phyloP scores from a whole-genome alignment of 768 basidiomycete genomes.

The Lentinula guzmanii region DNA sequence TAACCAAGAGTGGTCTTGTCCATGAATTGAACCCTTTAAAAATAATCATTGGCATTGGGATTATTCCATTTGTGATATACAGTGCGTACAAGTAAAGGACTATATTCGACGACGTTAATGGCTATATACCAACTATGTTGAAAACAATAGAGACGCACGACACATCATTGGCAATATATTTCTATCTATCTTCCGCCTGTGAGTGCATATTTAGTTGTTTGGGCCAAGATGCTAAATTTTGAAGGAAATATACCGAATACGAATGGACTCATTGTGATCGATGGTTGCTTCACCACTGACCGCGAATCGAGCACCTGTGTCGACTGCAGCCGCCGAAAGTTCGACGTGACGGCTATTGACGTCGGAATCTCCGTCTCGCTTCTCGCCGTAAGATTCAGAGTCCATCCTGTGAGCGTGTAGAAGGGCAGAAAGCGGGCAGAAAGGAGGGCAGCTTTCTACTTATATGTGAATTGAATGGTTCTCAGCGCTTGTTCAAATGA shows the following conservation, averaged over 20 bases:
- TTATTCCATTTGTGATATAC: not conserved
- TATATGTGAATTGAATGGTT: not conserved
- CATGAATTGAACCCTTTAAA: constrained; percentile 44
- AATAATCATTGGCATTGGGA: not conserved
- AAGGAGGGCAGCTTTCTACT: not conserved
- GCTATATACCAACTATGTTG: not conserved
- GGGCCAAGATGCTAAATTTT: not conserved
- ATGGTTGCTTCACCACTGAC: constrained; percentile 24
- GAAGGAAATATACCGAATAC: constrained; percentile 26
- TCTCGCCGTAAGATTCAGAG: not conserved
- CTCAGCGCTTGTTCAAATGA: not conserved
- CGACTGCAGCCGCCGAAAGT: constrained; percentile 19
- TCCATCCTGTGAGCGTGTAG: not conserved
- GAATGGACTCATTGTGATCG: constrained; percentile 28
- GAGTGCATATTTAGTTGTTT: not conserved
- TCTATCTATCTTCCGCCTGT: constrained; percentile 39
- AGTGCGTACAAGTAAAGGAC: constrained; percentile 29
- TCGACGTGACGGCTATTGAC: not conserved
- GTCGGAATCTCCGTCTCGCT: not conserved
- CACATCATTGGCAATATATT: constrained; percentile 51
- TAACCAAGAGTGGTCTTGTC: constrained; percentile 47
- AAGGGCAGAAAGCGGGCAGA: not conserved
- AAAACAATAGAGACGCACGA: not conserved
- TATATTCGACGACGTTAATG: not conserved
- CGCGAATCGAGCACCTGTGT: constrained; percentile 38